These are phyloP conservation scores for Crithidia brevicula DNA, from an alignment of 208 protist genomes.

Conservation along the genomic window DNA sequence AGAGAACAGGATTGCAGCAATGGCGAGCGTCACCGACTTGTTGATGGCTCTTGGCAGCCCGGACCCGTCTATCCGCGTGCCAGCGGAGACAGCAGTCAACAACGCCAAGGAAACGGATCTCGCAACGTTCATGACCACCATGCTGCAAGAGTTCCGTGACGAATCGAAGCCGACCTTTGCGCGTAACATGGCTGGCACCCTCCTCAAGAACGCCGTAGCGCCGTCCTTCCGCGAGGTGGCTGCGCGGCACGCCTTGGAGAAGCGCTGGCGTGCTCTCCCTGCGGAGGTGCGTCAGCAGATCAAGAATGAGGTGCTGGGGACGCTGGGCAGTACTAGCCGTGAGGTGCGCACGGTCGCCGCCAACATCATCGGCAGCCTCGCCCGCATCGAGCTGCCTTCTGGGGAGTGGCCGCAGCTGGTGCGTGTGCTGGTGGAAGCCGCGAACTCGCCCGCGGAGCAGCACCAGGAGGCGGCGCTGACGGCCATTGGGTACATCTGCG, in stretches of 20 bases:
- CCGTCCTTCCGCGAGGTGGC: slow-evolving; percentile 83
- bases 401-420: slow-evolving; percentile 95
- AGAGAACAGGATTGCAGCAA: slow-evolving; percentile 19
- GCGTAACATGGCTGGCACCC: slow-evolving; percentile 92
- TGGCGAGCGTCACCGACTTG: slow-evolving; percentile 73
- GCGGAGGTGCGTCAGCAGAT: slow-evolving; percentile 61
- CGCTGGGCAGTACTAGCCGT: slow-evolving; percentile 72
- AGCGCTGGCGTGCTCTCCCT: slow-evolving; percentile 69
- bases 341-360: slow-evolving; percentile 93
- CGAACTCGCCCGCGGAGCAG: slow-evolving; percentile 44
- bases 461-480: slow-evolving; percentile 95
- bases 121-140: slow-evolving; percentile 80
- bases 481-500: slow-evolving; percentile 97
- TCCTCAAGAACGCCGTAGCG: slow-evolving; percentile 96
- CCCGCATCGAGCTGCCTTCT: slow-evolving; percentile 94
- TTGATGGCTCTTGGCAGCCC: slow-evolving; percentile 69
- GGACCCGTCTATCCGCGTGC: slow-evolving; percentile 71
- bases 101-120: slow-evolving; percentile 74
- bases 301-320: slow-evolving; percentile 76
- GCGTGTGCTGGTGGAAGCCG: slow-evolving; percentile 78
- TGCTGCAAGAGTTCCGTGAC: slow-evolving; percentile 92
- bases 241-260: slow-evolving; percentile 63
- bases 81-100: slow-evolving; percentile 75
- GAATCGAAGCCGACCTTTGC: slow-evolving; percentile 81
- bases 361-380: slow-evolving; percentile 95